Conservation (phyloP, 257 asterid species). For the Gentiana macrophylla region DNA sequence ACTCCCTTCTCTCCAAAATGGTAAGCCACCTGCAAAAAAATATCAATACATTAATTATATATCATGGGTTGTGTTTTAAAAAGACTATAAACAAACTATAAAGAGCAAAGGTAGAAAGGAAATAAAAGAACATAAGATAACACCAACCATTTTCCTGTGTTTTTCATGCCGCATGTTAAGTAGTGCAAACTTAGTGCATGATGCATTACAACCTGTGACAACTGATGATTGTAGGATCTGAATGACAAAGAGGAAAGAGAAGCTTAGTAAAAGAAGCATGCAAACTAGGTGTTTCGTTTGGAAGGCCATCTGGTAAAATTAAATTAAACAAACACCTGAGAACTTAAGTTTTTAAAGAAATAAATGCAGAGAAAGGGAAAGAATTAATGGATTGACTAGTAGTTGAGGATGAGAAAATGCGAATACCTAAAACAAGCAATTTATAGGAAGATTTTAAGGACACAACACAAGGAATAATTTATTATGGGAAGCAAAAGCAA, state of each 20-base stretch:
- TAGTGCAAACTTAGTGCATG: background rate
- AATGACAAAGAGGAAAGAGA: background rate
- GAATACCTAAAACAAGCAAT: background rate
- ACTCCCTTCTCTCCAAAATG: background rate
- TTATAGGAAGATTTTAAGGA: background rate
- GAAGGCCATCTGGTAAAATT: slow-evolving; percentile 2
- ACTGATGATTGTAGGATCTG: background rate
- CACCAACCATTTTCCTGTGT: slow-evolving; percentile 8
- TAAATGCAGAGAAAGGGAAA: background rate
- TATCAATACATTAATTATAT: background rate
- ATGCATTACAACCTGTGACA: slow-evolving; percentile 10
- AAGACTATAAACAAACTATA: background rate
- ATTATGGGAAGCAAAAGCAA: too few relatives aligned
- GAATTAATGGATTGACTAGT: background rate
- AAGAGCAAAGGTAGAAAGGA: background rate
- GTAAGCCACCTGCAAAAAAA: slow-evolving; percentile 11
- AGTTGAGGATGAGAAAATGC: background rate
- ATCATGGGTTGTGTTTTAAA: background rate
- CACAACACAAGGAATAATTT: too few relatives aligned
- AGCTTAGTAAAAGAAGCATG: background rate
- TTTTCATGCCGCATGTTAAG: background rate
- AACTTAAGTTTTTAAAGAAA: slow-evolving; percentile 3
- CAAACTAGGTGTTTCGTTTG: slow-evolving; percentile 4
- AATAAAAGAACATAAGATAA: background rate
- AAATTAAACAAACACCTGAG: background rate